Evolutionary conservation across 2,329 filamentous ascomycete genomes (phyloP).

Genomic region (Penicillium frequentans): DNA sequence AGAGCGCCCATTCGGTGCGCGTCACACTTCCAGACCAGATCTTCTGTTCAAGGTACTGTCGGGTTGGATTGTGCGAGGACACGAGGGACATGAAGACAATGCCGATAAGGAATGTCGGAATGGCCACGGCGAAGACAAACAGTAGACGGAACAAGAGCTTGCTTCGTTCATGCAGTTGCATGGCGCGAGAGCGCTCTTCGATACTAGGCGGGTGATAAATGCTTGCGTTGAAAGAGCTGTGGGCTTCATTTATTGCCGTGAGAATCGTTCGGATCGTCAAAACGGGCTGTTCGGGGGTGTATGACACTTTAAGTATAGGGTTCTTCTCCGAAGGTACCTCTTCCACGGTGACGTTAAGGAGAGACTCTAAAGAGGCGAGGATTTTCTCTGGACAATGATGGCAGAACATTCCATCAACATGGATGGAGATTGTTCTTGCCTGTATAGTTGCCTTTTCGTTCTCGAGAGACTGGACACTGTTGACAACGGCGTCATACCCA

Average conservation of each 20-base stretch:
- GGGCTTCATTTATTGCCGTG: conserved; percentile 62
- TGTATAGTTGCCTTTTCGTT: conserved; percentile 30
- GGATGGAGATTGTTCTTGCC: conserved; percentile 62
- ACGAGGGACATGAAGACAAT: conserved; percentile 90
- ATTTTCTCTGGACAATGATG: conserved; percentile 63
- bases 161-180: conserved; percentile 69
- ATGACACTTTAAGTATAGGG: conserved; percentile 70
- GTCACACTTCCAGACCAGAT: conserved; percentile 70
- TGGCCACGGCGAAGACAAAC: conserved; percentile 66
- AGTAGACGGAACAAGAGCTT: conserved; percentile 69
- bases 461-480: conserved; percentile 40
- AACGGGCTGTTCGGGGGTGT: conserved; percentile 64
- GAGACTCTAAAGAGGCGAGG: conserved; percentile 36
- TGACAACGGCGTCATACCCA: conserved; percentile 65
- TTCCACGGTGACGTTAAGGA: conserved; percentile 49
- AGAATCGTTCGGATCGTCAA: conserved; percentile 78
- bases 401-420: conserved; percentile 73
- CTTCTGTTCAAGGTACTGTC: conserved; percentile 67
- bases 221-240: conserved; percentile 65
- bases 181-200: conserved; percentile 74
- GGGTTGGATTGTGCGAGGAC: conserved; percentile 56
- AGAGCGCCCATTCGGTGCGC: conserved; percentile 75
- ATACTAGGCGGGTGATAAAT: conserved; percentile 80
- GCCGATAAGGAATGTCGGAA: conserved; percentile 84
- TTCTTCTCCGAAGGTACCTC: conserved; percentile 56